phyloP scores from a whole-genome alignment of 1,284 basidiomycete genomes.

The Ceratobasidium sp. region DNA sequence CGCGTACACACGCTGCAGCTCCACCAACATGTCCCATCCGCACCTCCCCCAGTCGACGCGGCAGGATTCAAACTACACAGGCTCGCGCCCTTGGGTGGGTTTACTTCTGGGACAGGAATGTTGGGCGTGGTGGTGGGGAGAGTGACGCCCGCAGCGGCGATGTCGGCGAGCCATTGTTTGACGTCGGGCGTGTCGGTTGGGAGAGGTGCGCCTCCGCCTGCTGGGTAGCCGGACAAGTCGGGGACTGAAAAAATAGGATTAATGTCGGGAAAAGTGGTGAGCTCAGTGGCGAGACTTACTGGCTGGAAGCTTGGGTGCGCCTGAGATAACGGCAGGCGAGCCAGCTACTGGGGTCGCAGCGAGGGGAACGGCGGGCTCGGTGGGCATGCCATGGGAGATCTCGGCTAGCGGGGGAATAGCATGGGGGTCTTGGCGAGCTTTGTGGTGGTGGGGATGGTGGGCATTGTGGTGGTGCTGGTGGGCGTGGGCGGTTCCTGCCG shows the following conservation, averaged over 20 bases:
- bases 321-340: constrained; percentile 49
- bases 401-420: constrained; percentile 30
- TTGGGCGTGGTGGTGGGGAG: constrained; percentile 51
- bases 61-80: constrained; percentile 24
- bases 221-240: constrained; percentile 45
- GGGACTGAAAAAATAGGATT: constrained; percentile 25
- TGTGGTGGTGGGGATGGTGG: background rate
- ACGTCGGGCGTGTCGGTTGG: constrained; percentile 58
- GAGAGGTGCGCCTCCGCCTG: constrained; percentile 49
- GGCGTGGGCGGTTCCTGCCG: constrained; percentile 8
- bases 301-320: constrained; percentile 50
- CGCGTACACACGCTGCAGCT: constrained; percentile 86
- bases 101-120: constrained; percentile 26
- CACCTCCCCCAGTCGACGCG: constrained; percentile 11
- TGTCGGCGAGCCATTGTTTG: constrained; percentile 57
- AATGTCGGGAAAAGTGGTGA: background rate
- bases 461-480: background rate
- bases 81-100: constrained; percentile 37
- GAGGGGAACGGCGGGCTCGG: constrained; percentile 42
- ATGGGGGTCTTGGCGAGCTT: constrained; percentile 28
- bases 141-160: constrained; percentile 43
- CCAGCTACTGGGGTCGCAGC: constrained; percentile 51
- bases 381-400: constrained; percentile 42
- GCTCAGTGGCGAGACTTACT: constrained; percentile 41
- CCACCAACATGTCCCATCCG: constrained; percentile 55